Conservation (phyloP, 768 basidiomycete genomes). For the Tylopilus vinaceipallidus region DNA sequence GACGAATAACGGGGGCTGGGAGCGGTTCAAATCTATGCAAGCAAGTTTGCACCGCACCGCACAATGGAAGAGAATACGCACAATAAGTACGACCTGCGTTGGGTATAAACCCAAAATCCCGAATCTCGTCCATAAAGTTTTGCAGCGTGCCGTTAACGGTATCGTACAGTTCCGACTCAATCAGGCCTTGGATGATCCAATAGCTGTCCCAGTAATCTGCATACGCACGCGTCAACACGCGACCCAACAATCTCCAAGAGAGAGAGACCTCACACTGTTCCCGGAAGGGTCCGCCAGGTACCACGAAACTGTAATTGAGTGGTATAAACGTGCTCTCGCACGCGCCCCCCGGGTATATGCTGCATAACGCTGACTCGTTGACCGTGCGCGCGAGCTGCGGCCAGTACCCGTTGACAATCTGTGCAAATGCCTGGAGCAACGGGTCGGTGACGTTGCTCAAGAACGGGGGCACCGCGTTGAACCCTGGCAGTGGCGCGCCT, state of each 20-base stretch:
- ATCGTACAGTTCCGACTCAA: slow-evolving; percentile 72
- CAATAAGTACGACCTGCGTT: slow-evolving; percentile 94
- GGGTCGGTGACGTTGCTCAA: slow-evolving; percentile 68
- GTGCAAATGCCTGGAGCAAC: slow-evolving; percentile 66
- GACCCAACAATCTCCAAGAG: not conserved
- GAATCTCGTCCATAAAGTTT: slow-evolving; percentile 95
- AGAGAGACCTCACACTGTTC: slow-evolving; percentile 63
- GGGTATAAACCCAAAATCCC: slow-evolving; percentile 84
- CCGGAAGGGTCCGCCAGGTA: slow-evolving; percentile 85
- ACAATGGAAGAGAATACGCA: slow-evolving; percentile 34
- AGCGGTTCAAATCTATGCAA: slow-evolving; percentile 71
- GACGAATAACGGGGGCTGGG: slow-evolving; percentile 90
- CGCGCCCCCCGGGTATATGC: slow-evolving; percentile 38
- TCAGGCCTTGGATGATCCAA: slow-evolving; percentile 87
- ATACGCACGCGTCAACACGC: not conserved
- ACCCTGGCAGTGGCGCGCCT: slow-evolving; percentile 48
- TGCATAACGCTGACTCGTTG: slow-evolving; percentile 66
- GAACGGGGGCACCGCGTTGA: slow-evolving; percentile 63
- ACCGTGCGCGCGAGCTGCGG: slow-evolving; percentile 72
- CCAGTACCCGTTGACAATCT: slow-evolving; percentile 88
- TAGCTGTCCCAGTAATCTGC: slow-evolving; percentile 67
- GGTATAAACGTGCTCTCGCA: slow-evolving; percentile 90
- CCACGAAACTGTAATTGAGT: slow-evolving; percentile 86
- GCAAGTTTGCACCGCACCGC: not conserved
- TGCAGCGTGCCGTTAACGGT: slow-evolving; percentile 76